These are phyloP conservation scores for Camellia japonica DNA, from an alignment of 148 eudicot genomes.

Conservation along the genomic window DNA sequence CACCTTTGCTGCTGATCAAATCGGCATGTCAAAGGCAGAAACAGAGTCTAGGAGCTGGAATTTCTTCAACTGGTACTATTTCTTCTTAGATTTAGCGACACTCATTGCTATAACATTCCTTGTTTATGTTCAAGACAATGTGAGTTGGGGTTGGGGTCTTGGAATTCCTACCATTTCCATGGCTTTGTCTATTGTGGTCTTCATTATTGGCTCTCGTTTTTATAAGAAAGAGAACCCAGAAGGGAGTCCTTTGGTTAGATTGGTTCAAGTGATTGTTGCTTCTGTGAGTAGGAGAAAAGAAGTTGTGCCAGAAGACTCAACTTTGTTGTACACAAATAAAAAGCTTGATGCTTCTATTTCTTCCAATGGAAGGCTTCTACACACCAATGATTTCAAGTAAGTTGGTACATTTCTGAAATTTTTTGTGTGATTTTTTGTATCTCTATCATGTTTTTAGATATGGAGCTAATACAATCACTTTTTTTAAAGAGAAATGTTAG, in stretches of 20 bases:
- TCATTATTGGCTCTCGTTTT: constrained; percentile 38
- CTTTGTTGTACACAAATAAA: constrained; percentile 36
- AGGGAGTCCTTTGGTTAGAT: constrained; percentile 52
- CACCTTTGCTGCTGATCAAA: constrained; percentile 61
- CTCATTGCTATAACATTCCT: constrained; percentile 47
- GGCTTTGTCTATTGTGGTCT: constrained; percentile 47
- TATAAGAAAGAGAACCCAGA: constrained; percentile 46
- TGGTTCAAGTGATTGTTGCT: constrained; percentile 50
- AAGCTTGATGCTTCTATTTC: constrained; percentile 50
- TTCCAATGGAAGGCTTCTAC: constrained; percentile 50
- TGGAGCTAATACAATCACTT: too few relatives aligned
- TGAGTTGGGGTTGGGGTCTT: constrained; percentile 68
- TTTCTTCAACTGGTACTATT: constrained; percentile 55
- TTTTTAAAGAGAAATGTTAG: too few relatives aligned
- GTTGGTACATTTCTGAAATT: not conserved
- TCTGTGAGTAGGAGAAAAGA: constrained; percentile 42
- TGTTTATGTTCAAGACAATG: constrained; percentile 56
- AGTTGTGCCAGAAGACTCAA: constrained; percentile 21
- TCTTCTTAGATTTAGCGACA: constrained; percentile 41
- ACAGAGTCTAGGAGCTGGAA: constrained; percentile 39
- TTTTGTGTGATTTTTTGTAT: too few relatives aligned
- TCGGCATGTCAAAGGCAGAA: constrained; percentile 39
- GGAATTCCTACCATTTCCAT: constrained; percentile 54
- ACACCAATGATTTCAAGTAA: constrained; percentile 53
- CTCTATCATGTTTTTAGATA: too few relatives aligned